A percentile compares a stretch with the other conserved stretches of the same genome.
These are phyloP conservation scores for Aspergillus bombycis DNA, from an alignment of 2,329 filamentous ascomycete species.

Conservation along the genomic window DNA sequence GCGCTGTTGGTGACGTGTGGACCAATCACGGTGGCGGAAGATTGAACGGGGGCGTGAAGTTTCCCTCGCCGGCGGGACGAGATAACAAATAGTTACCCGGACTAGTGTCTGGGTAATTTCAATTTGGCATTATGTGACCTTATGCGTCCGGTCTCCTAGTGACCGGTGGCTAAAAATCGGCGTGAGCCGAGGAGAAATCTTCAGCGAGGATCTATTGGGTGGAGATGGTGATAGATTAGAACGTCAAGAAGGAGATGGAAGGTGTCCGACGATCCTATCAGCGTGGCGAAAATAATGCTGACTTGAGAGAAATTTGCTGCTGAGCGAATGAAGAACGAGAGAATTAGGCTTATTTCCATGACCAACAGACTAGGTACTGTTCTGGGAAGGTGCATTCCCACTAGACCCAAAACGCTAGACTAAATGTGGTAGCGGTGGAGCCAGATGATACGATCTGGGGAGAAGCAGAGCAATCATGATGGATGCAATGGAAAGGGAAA, in stretches of 20 bases:
- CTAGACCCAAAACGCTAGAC: slow-evolving; percentile 27
- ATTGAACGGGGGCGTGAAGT: slow-evolving; percentile 14
- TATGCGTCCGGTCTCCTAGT: not conserved
- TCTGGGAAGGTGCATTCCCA: slow-evolving; percentile 27
- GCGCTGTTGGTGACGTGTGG: slow-evolving; percentile 7
- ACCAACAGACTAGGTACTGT: slow-evolving; percentile 20
- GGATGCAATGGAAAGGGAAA: slow-evolving; percentile 9
- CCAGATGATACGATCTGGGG: slow-evolving; percentile 33
- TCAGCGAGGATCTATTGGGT: slow-evolving; percentile 3
- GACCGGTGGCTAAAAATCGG: not conserved
- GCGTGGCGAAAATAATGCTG: slow-evolving; percentile 20
- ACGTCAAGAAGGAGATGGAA: slow-evolving; percentile 5
- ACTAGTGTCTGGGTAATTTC: slow-evolving; percentile 3
- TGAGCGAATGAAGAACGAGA: slow-evolving; percentile 25
- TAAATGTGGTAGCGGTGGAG: slow-evolving; percentile 32
- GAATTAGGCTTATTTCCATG: slow-evolving; percentile 33
- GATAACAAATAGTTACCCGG: slow-evolving; percentile 21
- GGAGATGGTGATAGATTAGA: slow-evolving; percentile 11
- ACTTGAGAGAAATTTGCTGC: slow-evolving; percentile 9
- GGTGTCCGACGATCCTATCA: slow-evolving; percentile 19
- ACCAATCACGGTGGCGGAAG: slow-evolving; percentile 20
- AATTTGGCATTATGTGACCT: not conserved
- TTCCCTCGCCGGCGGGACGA: slow-evolving; percentile 15
- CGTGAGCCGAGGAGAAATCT: slow-evolving; percentile 1
- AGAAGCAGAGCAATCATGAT: slow-evolving; percentile 16